Evolutionary conservation across 2,329 filamentous ascomycete genomes (phyloP).

Genomic region (Neoarthrinium moseri): DNA sequence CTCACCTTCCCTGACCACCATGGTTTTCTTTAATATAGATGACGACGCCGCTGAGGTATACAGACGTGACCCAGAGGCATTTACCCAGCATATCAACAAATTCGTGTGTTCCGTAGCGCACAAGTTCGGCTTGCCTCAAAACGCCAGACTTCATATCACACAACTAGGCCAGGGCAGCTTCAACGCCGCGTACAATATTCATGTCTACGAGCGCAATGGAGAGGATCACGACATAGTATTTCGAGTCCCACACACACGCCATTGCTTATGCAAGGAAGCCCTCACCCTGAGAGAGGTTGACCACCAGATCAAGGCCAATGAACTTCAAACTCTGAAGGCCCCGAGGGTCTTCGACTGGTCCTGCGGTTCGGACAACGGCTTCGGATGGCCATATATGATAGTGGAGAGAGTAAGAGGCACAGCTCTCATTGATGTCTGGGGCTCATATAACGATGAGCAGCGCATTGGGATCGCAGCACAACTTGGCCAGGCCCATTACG

Average conservation of each 20-base stretch:
- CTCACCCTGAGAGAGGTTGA: no score
- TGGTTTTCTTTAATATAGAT: no score
- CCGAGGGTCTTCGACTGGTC: neutral
- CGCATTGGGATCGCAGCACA: neutral
- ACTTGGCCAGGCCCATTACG: neutral
- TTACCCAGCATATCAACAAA: no score
- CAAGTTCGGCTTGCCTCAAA: no score
- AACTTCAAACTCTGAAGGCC: no score
- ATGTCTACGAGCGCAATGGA: neutral
- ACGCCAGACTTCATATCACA: neutral
- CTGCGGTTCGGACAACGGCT: neutral
- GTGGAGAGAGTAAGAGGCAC: neutral
- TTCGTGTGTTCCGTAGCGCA: neutral
- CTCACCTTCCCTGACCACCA: no score
- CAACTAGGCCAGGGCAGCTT: neutral
- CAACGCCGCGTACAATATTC: neutral
- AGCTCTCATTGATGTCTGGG: neutral
- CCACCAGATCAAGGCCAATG: no score
- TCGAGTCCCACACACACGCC: neutral
- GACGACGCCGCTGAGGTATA: no score
- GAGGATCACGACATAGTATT: neutral
- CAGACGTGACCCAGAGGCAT: no score
- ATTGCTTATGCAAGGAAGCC: no score
- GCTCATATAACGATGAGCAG: neutral
- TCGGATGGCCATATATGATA: neutral